Evolutionary conservation across 1,284 basidiomycete genomes (phyloP).

Genomic region (Earliella scabrosa): DNA sequence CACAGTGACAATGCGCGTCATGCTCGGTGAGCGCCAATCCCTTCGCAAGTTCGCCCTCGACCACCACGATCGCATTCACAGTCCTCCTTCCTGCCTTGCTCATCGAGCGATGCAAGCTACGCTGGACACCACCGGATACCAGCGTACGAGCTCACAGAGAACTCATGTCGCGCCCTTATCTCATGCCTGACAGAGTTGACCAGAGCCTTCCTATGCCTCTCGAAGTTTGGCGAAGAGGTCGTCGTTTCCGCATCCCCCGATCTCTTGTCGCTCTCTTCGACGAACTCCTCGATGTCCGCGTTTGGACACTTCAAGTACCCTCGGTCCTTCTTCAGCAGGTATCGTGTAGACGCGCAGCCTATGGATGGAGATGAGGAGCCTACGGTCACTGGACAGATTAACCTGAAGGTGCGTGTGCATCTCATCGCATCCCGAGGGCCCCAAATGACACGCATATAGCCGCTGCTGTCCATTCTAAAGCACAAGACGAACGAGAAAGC

Average conservation of each 20-base stretch:
- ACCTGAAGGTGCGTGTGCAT: constrained; percentile 57
- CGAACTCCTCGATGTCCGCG: constrained; percentile 78
- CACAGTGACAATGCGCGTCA: too few relatives aligned
- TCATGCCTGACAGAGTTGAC: constrained; percentile 59
- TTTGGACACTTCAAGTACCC: constrained; percentile 79
- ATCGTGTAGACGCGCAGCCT: constrained; percentile 44
- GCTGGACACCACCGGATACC: constrained; percentile 48
- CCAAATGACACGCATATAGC: constrained; percentile 43
- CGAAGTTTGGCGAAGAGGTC: constrained; percentile 80
- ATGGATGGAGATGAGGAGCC: constrained; percentile 26
- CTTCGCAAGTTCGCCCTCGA: too few relatives aligned
- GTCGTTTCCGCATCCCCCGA: constrained; percentile 66
- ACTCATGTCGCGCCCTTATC: constrained; percentile 9
- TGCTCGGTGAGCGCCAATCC: too few relatives aligned
- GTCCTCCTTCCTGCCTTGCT: too few relatives aligned
- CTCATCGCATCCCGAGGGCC: background rate
- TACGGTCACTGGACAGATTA: constrained; percentile 55
- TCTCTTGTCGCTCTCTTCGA: constrained; percentile 65
- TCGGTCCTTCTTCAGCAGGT: constrained; percentile 71
- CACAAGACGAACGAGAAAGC: constrained; percentile 75
- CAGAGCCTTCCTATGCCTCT: constrained; percentile 71
- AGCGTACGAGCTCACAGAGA: constrained; percentile 42
- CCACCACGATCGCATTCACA: too few relatives aligned
- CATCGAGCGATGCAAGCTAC: constrained; percentile 55
- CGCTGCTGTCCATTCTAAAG: constrained; percentile 71